Evolutionary conservation across 2,329 filamentous ascomycete genomes (phyloP), one percentile per base, ranked within the genome.

Genomic region (Trichoderma simmonsii): DNA sequence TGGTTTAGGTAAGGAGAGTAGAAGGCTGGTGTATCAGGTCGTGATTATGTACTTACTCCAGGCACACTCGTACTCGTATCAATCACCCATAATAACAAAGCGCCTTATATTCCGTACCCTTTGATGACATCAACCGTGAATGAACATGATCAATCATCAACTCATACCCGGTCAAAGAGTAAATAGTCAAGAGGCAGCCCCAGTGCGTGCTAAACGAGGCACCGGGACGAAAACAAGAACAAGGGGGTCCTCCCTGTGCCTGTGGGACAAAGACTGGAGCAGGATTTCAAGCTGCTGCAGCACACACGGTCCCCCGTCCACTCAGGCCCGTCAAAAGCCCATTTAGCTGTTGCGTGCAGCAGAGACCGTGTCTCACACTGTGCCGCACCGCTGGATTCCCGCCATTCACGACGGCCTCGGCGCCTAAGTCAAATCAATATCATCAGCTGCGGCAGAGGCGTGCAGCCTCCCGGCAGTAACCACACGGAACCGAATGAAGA

Each of bases 371-470:
- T 18, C 18, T 1, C 57, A n/a, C 28, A 32, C 28, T 12, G 57
- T 60, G 57, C n/a, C 48, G 48, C 48, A 51, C 48, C 48, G n/a
- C 48, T 24, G 48, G 48, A 51, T 51, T 60, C 57, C 59, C 30
- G 36, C 21, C 28, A 60, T 34, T 21, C 57, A 14, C 28, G 28
- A n/a, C 39, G 12, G 26, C 56, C 18, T 26, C 34, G 34, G n/a
- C 56, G 15, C 28, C 26, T 21, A 39, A 32, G 24, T 18, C 54
- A 18, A 43, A 43, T 43, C 65, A 69, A 69, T 69, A 61, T 69
- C 66, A 69, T 69, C 66, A 69, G 66, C 66, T 68, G 65, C 36
- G 65, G 65, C 65, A 43, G 54, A 28, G 32, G 54, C 36, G 36
- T 18, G 36, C 64, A 39, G 34, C 60, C 57, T 60, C 28, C 57